A percentile compares a stretch with the other conserved stretches of the same genome.
phyloP scores from a whole-genome alignment of 352 stramenopile species.

The Phytophthora europaea region DNA sequence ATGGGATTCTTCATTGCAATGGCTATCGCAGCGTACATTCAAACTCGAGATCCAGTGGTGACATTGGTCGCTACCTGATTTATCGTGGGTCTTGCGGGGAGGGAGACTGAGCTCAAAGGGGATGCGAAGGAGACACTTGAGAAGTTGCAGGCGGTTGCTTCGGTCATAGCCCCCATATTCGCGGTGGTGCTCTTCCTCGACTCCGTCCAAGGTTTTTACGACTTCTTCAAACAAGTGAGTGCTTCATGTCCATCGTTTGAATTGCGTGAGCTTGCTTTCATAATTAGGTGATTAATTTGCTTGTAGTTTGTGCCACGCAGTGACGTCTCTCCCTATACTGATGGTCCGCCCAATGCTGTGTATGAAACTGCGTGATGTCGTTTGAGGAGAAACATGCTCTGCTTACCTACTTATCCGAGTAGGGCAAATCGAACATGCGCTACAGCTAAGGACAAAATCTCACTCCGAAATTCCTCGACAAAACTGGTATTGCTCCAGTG shows the following conservation, averaged over 20 bases:
- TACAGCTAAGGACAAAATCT: not conserved
- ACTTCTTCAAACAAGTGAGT: not conserved
- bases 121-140: slow-evolving; percentile 31
- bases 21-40: slow-evolving; percentile 34
- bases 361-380: not conserved
- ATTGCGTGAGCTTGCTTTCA: too few relatives aligned
- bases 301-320: not conserved
- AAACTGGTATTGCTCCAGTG: too few relatives aligned
- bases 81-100: slow-evolving; percentile 33
- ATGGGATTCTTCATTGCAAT: slow-evolving; percentile 35
- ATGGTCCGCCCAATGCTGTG: not conserved
- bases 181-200: not conserved
- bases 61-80: slow-evolving; percentile 35
- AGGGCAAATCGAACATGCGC: too few relatives aligned
- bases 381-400: too few relatives aligned
- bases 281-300: not conserved
- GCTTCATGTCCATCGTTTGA: not conserved
- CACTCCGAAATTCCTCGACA: not conserved
- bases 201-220: not conserved
- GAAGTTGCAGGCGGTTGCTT: slow-evolving; percentile 31
- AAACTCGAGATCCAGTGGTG: slow-evolving; percentile 37
- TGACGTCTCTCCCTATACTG: not conserved
- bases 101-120: slow-evolving; percentile 20
- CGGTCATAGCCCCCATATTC: not conserved
- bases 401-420: not conserved